Percentiles rank a stretch among this genome's conserved stretches.
phyloP scores from a whole-genome alignment of 495 filamentous ascomycete species.

The Hypoxylon trugodes region DNA sequence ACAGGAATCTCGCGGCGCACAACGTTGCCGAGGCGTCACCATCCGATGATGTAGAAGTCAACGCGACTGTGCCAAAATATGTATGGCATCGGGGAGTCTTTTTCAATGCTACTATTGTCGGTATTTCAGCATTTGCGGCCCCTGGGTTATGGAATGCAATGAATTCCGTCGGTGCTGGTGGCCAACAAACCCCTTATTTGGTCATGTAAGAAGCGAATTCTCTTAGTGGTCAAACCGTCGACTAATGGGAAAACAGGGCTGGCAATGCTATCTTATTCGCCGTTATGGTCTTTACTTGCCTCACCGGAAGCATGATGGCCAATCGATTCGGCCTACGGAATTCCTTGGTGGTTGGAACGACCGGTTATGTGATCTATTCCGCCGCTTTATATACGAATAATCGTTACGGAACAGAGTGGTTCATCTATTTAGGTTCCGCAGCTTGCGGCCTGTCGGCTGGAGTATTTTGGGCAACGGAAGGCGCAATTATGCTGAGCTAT shows the following conservation, averaged over 20 bases:
- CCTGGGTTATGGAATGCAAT: slow-evolving; percentile 23
- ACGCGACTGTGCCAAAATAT: background rate
- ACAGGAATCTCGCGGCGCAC: background rate
- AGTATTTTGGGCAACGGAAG: slow-evolving; percentile 16
- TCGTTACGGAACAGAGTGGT: slow-evolving; percentile 13
- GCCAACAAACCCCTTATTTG: slow-evolving; percentile 8
- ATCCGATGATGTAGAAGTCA: background rate
- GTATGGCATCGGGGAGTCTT: slow-evolving; percentile 16
- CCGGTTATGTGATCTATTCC: slow-evolving; percentile 13
- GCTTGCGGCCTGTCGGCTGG: slow-evolving; percentile 8
- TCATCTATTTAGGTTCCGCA: slow-evolving; percentile 14
- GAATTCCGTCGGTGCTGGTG: slow-evolving; percentile 15
- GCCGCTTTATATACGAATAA: slow-evolving; percentile 13
- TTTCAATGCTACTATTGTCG: slow-evolving; percentile 18
- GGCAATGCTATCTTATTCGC: slow-evolving; percentile 15
- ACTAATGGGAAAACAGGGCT: slow-evolving; percentile 1
- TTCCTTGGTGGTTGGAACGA: slow-evolving; percentile 9
- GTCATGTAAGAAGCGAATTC: slow-evolving; percentile 6
- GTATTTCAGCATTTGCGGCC: slow-evolving; percentile 13
- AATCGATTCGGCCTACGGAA: slow-evolving; percentile 10
- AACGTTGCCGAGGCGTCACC: background rate
- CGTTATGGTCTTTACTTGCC: slow-evolving; percentile 13
- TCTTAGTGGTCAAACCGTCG: background rate
- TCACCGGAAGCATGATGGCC: slow-evolving; percentile 14
- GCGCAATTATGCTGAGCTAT: slow-evolving; percentile 16